phyloP scores from a whole-genome alignment of 78 protist genomes.

The Dictyostelium citrinum region DNA sequence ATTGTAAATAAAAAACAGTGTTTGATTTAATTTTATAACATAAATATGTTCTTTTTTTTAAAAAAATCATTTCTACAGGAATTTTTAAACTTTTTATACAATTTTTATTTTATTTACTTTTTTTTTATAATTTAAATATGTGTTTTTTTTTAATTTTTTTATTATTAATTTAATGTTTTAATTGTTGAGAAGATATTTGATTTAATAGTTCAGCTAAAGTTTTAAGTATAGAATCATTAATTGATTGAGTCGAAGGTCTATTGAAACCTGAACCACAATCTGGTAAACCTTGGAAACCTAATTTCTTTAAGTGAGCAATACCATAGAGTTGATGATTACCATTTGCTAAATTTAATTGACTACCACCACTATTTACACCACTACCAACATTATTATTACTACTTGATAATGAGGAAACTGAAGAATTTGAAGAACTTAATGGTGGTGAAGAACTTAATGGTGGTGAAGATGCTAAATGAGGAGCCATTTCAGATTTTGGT shows the following conservation, averaged over 20 bases:
- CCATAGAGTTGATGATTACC: background rate
- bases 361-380: background rate
- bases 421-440: background rate
- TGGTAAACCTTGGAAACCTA: constrained; percentile 66
- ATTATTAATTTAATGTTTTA: background rate
- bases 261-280: constrained; percentile 67
- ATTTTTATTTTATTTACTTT: background rate
- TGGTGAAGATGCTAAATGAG: background rate
- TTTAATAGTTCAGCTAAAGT: constrained; percentile 21
- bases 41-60: too few species aligned
- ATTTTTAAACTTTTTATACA: background rate
- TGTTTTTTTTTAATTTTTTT: background rate
- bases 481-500: background rate
- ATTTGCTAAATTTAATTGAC: background rate
- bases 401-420: background rate
- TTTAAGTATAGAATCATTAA: constrained; percentile 52
- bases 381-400: background rate
- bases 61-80: background rate
- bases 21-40: too few species aligned
- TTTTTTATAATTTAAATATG: background rate
- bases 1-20: too few species aligned
- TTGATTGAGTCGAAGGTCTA: constrained; percentile 7
- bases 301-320: constrained; percentile 20
- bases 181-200: background rate
- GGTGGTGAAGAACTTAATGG: background rate